Percentiles rank a stretch among this genome's conserved stretches.
These are phyloP conservation scores for Trichocomaceae sp. DNA, from an alignment of 2,329 filamentous ascomycete species.

Conservation along the genomic window DNA sequence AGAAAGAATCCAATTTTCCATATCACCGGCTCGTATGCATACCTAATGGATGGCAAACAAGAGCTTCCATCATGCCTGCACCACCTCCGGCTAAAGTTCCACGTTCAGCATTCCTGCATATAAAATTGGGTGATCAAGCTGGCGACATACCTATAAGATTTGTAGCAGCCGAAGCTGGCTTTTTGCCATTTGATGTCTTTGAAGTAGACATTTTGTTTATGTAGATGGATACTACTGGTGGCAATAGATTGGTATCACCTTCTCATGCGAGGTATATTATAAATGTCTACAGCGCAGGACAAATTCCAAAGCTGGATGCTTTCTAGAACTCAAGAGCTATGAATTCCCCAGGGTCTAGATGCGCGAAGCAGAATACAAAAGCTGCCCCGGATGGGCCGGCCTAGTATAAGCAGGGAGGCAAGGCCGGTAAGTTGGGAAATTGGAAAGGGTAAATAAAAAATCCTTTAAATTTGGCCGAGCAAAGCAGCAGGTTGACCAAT, in stretches of 20 bases:
- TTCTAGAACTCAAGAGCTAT: not conserved
- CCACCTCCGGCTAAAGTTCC: constrained; percentile 70
- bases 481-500: not conserved
- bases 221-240: not conserved
- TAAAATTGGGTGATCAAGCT: not conserved
- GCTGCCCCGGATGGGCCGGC: not conserved
- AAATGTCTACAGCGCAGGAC: not conserved
- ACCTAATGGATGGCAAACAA: constrained; percentile 91
- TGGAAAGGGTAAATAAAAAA: not conserved
- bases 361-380: not conserved
- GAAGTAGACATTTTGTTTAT: constrained; percentile 3
- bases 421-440: not conserved
- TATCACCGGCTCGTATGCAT: constrained; percentile 27
- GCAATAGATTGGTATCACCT: not conserved
- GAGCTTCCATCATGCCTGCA: constrained; percentile 98
- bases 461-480: not conserved
- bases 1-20: constrained; percentile 20
- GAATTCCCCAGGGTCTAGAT: not conserved
- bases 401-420: not conserved
- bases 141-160: constrained; percentile 70
- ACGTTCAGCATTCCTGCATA: constrained; percentile 19
- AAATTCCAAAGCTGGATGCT: not conserved
- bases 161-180: constrained; percentile 73
- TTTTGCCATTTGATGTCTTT: constrained; percentile 46
- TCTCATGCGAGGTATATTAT: not conserved